Evolutionary conservation across 1,139 yeast genomes (phyloP), one percentile per base, ranked within the genome.

Genomic region (Suhomyces chickasaworum): DNA sequence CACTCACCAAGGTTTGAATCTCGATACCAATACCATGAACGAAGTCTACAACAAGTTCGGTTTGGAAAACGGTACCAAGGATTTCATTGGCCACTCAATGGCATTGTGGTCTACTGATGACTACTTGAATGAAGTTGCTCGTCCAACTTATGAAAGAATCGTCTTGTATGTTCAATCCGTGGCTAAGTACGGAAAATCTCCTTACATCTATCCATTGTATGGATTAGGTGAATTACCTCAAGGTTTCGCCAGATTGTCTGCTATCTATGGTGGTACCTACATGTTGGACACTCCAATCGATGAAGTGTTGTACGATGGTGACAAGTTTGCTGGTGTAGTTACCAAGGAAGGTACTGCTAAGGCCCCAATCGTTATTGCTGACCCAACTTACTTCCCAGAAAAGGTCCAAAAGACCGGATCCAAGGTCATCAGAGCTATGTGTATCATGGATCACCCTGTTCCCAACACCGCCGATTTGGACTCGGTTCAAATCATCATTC

Each of bases 151-250:
- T 59, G 95, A 91, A 63, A 80, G 99, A 65, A 83, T 93, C 52
- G 69, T 89, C 46, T 77, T 93, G 56, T 93, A 93, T 61, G 86
- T 89, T 41, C 89, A 88, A 58, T 88, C 96, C 9, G 96, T 95
- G 48, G 95, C 97, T 39, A 84, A 93, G 59, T 93, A 88, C 66
- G 99, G 99, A 48, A 93, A 91, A 68, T 89, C 97, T 9, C 99
- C 99, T 9, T 93, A 93, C 67, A 81, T 93, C 53, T 93, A 93
- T 65, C 99, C 99, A 42, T 75, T 93, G 60, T 93, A 93, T 64
- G 99, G 99, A 9, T 78, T 95, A 50, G 99, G 99, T 42, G 99
- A 93, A 68, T 78, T 93, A 52, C 99, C 99, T 16, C 99, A 93
- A 70, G 99, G 98, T 12, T 93, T 93, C 74, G 97, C 99, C 15